Base-by-base conservation (phyloP, 306 rosid species). In the Malus asiatica region DNA sequence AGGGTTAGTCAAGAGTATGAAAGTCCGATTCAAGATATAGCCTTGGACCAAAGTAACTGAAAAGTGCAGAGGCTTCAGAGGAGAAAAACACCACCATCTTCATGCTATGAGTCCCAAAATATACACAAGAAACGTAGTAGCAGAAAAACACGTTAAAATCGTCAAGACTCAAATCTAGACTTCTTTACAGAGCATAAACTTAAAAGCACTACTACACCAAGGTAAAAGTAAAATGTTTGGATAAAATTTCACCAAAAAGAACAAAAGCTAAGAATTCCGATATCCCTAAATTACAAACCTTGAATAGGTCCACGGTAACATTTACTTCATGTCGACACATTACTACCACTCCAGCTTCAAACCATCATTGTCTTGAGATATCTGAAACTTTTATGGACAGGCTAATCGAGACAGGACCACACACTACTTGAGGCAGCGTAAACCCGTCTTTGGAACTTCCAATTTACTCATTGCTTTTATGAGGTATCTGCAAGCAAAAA, bases 321-420 rank as follows among this genome's bases (percentile, higher is more conserved):
- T 80, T 84, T 86, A 78, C 73, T 83, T 76, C 68, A 81, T 82
- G 85, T 86, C 86, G 83, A 82, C 86, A 11, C 84, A 71, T 86
- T 81, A 60, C 72, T 18, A 71, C 65, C 83, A 60, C 59, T 46
- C 80, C 57, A 74, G 66, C 77, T 53, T 72, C 76, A 72, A 20
- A 53, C 9, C 14, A 35, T 55, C 66, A 20, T 71, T 40, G 32
- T 35, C 15, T 15, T 72, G 29, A 66, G 71, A 55, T 77, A 59
- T 82, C 58, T n/a, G 46, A 80, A 45, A 70, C 82, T 48, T 60
- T 23, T 71, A 60, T 62, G 61, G 52, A 46, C 66, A 59, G 74
- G 45, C 83, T 58, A 64, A 72, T 82, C 68, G 62, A 70, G 13
- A 46, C 51, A 48, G 65, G 76, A 45, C 77, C 78, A 53, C 46